Evolutionary conservation across 495 filamentous ascomycete species (phyloP).

Genomic region (Stereocaulon alpinum): DNA sequence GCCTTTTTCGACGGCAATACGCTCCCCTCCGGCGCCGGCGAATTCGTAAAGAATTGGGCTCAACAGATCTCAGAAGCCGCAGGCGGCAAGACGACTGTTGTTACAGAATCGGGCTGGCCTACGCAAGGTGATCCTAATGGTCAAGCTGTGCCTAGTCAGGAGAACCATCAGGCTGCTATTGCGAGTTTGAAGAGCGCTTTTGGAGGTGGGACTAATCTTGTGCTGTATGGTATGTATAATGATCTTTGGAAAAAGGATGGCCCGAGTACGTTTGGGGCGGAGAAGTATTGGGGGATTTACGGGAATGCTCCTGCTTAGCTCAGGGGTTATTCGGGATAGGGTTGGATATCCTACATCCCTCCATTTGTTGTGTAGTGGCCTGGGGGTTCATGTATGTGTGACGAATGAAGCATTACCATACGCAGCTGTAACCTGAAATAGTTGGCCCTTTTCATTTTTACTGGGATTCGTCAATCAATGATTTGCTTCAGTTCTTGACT

Average conservation of each 20-base stretch:
- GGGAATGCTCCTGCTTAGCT: conserved; percentile 12
- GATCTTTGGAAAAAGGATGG: conserved; percentile 69
- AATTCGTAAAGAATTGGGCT: conserved; percentile 47
- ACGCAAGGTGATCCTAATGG: conserved; percentile 52
- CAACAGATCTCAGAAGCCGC: conserved; percentile 39
- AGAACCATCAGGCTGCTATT: conserved; percentile 56
- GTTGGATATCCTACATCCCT: no score
- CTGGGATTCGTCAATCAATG: no score
- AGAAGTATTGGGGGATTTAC: conserved; percentile 17
- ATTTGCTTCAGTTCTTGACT: no score
- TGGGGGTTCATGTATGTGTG: no score
- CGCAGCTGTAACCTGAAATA: no score
- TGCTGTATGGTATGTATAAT: conserved; percentile 69
- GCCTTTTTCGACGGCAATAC: conserved; percentile 68
- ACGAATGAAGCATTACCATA: no score
- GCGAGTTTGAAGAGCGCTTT: conserved; percentile 49
- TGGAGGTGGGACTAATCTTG: conserved; percentile 34
- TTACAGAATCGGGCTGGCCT: conserved; percentile 85
- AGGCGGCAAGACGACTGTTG: conserved; percentile 46
- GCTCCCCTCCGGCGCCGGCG: conserved; percentile 46
- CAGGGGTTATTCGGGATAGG: no score
- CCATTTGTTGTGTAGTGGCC: no score
- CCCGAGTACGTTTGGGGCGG: conserved; percentile 41
- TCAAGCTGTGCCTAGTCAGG: conserved; percentile 48
- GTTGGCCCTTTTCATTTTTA: no score